Conservation (phyloP, 2,329 filamentous ascomycete species). For the Rhynchosporium graminicola region DNA sequence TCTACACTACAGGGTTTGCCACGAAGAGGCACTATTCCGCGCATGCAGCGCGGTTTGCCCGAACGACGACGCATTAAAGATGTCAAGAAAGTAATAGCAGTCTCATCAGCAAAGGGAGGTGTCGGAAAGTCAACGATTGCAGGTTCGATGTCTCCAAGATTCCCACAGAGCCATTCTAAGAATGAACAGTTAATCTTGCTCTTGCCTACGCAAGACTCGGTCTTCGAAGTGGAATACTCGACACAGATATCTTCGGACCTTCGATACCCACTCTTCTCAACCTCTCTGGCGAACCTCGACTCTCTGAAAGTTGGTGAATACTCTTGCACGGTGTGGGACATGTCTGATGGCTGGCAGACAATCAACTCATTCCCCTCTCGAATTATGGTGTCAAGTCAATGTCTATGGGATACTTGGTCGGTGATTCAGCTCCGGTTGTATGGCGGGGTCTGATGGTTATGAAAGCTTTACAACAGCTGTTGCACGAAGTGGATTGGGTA, state of each 20-base stretch:
- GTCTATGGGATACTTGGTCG: slow-evolving; percentile 95
- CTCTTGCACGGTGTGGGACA: slow-evolving; percentile 5
- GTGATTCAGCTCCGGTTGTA: slow-evolving; percentile 78
- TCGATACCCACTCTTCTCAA: slow-evolving; percentile 90
- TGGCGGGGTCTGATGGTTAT: slow-evolving; percentile 98
- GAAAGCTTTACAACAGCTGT: slow-evolving; percentile 91
- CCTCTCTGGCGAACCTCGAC: slow-evolving; percentile 73
- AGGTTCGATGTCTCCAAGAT: slow-evolving; percentile 50
- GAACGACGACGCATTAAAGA: slow-evolving; percentile 77
- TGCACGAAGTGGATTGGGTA: slow-evolving; percentile 95
- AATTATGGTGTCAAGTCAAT: slow-evolving; percentile 98
- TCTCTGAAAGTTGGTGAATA: slow-evolving; percentile 65
- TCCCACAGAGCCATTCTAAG: slow-evolving; percentile 10
- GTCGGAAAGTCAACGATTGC: slow-evolving; percentile 96
- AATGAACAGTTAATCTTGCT: slow-evolving; percentile 69
- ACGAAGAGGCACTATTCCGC: slow-evolving; percentile 70
- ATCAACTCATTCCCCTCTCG: slow-evolving; percentile 81
- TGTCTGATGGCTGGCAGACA: slow-evolving; percentile 52
- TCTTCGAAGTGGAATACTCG: slow-evolving; percentile 81
- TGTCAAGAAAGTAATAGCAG: slow-evolving; percentile 91
- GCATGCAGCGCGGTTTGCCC: slow-evolving; percentile 79
- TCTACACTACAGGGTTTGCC: slow-evolving; percentile 71
- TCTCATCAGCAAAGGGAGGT: slow-evolving; percentile 96
- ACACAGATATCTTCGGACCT: slow-evolving; percentile 95
- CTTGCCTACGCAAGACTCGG: slow-evolving; percentile 82